Conservation (phyloP, 2,329 filamentous ascomycete genomes). For the Hypoxylon sp. region DNA sequence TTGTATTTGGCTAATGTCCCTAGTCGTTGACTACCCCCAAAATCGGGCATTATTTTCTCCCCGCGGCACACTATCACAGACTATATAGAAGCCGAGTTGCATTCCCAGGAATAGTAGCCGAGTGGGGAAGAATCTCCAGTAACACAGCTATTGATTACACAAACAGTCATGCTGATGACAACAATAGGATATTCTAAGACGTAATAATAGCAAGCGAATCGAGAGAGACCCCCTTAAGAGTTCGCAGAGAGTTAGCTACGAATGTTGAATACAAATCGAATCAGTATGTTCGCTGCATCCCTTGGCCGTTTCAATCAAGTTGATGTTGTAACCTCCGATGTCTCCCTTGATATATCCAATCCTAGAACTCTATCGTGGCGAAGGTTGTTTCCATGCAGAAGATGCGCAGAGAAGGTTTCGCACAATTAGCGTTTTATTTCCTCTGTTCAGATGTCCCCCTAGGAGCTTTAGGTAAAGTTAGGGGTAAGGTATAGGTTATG, state of each 20-base stretch:
- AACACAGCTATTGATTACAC: not conserved
- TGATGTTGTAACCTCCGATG: too few species aligned
- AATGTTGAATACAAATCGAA: not conserved
- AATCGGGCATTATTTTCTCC: slow-evolving; percentile 23
- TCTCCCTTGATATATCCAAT: too few species aligned
- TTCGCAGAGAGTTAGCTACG: not conserved
- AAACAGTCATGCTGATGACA: not conserved
- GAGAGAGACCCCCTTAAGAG: not conserved
- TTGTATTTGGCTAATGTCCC: slow-evolving; percentile 22
- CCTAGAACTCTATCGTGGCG: too few species aligned
- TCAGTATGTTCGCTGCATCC: too few species aligned
- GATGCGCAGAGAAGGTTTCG: too few species aligned
- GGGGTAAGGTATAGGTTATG: too few species aligned
- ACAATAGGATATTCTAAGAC: not conserved
- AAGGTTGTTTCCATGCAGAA: too few species aligned
- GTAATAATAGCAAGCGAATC: not conserved
- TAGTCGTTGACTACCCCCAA: not conserved
- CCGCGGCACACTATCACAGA: slow-evolving; percentile 1
- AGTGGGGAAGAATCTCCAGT: slow-evolving; percentile 14
- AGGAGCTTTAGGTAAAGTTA: too few species aligned
- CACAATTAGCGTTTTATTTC: too few species aligned
- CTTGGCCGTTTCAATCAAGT: too few species aligned
- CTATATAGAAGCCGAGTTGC: not conserved
- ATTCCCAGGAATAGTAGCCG: slow-evolving; percentile 1
- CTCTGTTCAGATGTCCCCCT: too few species aligned